A percentile compares a stretch with the other conserved stretches of the same genome.
Evolutionary conservation across 768 basidiomycete genomes (phyloP).

Genomic region (Leucogyrophana mollusca): DNA sequence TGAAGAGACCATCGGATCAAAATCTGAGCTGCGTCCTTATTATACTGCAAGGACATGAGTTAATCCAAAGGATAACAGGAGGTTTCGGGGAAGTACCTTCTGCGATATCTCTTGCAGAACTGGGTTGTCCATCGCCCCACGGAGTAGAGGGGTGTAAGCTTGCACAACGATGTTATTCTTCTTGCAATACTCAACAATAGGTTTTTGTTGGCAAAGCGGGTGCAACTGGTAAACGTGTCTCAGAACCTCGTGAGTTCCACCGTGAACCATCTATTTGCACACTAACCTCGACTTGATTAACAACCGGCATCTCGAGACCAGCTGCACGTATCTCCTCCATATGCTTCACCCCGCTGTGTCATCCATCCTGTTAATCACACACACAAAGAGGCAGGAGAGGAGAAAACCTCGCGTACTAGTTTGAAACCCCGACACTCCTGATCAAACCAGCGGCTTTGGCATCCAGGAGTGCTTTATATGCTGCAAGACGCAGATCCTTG

Average conservation of each 20-base stretch:
- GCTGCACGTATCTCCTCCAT: conserved; percentile 64
- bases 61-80: too few relatives aligned
- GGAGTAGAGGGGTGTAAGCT: conserved; percentile 37
- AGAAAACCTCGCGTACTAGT: conserved; percentile 58
- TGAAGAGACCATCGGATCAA: conserved; percentile 55
- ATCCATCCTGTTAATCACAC: conserved; percentile 11
- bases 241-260: too few relatives aligned
- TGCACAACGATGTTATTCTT: conserved; percentile 36
- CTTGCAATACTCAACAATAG: conserved; percentile 33
- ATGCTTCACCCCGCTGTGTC: conserved; percentile 55
- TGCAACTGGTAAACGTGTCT: conserved; percentile 17
- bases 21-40: conserved; percentile 38
- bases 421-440: conserved; percentile 67
- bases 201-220: conserved; percentile 37
- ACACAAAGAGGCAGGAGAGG: conserved; percentile 13
- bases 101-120: conserved; percentile 47
- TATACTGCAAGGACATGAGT: conserved; percentile 21
- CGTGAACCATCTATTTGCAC: too few relatives aligned
- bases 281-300: conserved; percentile 74
- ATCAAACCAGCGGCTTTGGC: conserved; percentile 57
- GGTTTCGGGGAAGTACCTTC: too few relatives aligned
- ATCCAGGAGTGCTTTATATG: conserved; percentile 66
- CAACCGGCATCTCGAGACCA: conserved; percentile 57
- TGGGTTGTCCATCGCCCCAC: conserved; percentile 43
- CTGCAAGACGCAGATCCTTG: conserved; percentile 52